Percentiles rank a stretch among this genome's conserved stretches.
These are phyloP conservation scores for Wickerhamomyces strasburgensis DNA, from an alignment of 805 yeast species.

Conservation along the genomic window DNA sequence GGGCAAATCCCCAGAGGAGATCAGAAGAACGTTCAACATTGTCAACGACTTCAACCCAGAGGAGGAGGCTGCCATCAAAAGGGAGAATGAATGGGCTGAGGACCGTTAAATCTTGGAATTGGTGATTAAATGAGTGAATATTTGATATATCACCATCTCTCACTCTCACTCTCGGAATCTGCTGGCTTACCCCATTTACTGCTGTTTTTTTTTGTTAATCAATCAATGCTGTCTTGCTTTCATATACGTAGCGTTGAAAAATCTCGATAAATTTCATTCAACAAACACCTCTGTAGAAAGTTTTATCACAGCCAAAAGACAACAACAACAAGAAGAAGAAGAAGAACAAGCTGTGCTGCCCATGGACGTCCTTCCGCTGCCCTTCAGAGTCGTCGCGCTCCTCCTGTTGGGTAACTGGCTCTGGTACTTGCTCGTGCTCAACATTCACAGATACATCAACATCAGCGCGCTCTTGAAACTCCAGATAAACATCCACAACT, in stretches of 20 bases:
- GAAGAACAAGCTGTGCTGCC: too few relatives aligned
- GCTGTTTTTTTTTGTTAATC: background rate
- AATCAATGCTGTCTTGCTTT: background rate
- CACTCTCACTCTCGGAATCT: too few relatives aligned
- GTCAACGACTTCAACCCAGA: conserved; percentile 82
- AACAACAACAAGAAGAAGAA: too few relatives aligned
- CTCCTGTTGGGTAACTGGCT: conserved; percentile 10
- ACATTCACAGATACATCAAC: conserved; percentile 6
- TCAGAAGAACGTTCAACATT: conserved; percentile 73
- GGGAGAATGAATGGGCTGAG: conserved; percentile 91
- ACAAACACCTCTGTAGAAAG: too few relatives aligned
- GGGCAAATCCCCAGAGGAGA: conserved; percentile 75
- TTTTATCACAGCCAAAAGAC: too few relatives aligned
- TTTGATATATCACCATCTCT: too few relatives aligned
- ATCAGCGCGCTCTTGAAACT: conserved; percentile 9
- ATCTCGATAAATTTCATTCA: too few relatives aligned
- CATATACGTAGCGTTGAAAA: too few relatives aligned
- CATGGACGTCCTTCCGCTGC: conserved; percentile 11
- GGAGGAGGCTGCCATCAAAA: conserved; percentile 81
- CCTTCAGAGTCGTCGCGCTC: conserved; percentile 9
- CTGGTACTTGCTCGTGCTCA: conserved; percentile 7
- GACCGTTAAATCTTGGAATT: conserved; percentile 61
- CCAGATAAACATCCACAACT: background rate
- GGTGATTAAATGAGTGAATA: too few relatives aligned
- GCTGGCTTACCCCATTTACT: too few relatives aligned